phyloP scores from a whole-genome alignment of 2,329 filamentous ascomycete genomes.

The Fusarium albidum region DNA sequence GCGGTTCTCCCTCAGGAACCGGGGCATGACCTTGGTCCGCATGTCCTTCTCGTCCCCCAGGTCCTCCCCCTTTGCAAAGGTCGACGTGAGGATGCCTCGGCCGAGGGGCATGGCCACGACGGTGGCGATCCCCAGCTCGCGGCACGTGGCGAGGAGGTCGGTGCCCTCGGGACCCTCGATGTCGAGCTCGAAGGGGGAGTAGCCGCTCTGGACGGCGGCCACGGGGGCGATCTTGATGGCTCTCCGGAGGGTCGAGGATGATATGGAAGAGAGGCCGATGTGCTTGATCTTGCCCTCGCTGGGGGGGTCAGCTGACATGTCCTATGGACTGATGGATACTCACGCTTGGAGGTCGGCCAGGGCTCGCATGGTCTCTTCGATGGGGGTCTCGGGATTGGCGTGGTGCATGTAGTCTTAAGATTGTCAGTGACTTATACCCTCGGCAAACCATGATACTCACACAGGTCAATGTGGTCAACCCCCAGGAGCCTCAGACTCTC shows the following conservation, averaged over 20 bases:
- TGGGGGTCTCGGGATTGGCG: conserved; percentile 51
- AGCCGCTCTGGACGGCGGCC: conserved; percentile 62
- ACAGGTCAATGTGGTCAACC: conserved; percentile 60
- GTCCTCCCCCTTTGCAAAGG: conserved; percentile 56
- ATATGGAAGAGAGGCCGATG: conserved; percentile 59
- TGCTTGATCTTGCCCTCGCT: conserved; percentile 63
- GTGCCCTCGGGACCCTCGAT: conserved; percentile 60
- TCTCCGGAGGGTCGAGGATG: conserved; percentile 56
- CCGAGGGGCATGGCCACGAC: conserved; percentile 69
- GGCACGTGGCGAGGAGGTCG: conserved; percentile 60
- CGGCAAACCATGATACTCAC: too few species aligned
- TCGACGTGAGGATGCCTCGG: conserved; percentile 64
- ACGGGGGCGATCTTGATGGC: conserved; percentile 59
- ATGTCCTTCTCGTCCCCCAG: conserved; percentile 4
- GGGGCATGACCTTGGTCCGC: conserved; percentile 8
- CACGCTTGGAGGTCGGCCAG: conserved; percentile 53
- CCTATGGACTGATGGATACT: neutral
- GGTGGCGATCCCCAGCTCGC: conserved; percentile 65
- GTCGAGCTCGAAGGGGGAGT: conserved; percentile 61
- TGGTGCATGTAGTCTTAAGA: conserved; percentile 53
- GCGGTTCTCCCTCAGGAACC: conserved; percentile 33
- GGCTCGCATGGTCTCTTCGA: conserved; percentile 56
- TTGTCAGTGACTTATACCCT: neutral
- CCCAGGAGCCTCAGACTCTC: conserved; percentile 48
- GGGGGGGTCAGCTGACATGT: neutral